These are phyloP conservation scores for Jamesozyma rosinii DNA, from an alignment of 805 yeast species.

Conservation along the genomic window DNA sequence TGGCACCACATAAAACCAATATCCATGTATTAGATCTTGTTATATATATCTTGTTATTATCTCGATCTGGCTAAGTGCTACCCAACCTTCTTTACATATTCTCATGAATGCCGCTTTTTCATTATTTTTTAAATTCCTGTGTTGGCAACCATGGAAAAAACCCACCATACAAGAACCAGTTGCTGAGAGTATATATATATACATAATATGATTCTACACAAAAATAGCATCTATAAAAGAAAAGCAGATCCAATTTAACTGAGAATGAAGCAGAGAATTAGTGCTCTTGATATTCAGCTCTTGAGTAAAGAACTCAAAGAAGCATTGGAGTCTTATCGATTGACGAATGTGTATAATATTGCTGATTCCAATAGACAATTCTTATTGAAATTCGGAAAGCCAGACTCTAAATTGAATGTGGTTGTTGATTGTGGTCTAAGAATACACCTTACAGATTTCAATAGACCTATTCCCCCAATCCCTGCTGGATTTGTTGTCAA, in stretches of 20 bases:
- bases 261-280: constrained; percentile 67
- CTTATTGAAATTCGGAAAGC: constrained; percentile 68
- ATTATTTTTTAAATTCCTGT: no score
- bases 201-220: not conserved
- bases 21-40: no score
- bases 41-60: no score
- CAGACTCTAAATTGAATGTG: constrained; percentile 68
- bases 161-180: no score
- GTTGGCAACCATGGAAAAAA: no score
- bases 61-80: no score
- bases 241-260: no score
- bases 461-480: constrained; percentile 67
- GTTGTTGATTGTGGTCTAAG: constrained; percentile 83
- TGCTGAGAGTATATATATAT: no score
- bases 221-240: no score
- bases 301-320: constrained; percentile 55
- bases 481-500: constrained; percentile 85
- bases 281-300: constrained; percentile 72
- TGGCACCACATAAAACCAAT: no score
- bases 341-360: constrained; percentile 79
- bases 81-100: no score
- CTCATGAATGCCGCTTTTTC: no score
- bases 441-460: constrained; percentile 67
- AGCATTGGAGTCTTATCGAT: constrained; percentile 52
- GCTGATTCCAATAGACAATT: constrained; percentile 64